Percentiles rank a stretch among this genome's conserved stretches.
Evolutionary conservation across 176 grass and related monocot genomes (phyloP).

Genomic region (Musa itinerans): DNA sequence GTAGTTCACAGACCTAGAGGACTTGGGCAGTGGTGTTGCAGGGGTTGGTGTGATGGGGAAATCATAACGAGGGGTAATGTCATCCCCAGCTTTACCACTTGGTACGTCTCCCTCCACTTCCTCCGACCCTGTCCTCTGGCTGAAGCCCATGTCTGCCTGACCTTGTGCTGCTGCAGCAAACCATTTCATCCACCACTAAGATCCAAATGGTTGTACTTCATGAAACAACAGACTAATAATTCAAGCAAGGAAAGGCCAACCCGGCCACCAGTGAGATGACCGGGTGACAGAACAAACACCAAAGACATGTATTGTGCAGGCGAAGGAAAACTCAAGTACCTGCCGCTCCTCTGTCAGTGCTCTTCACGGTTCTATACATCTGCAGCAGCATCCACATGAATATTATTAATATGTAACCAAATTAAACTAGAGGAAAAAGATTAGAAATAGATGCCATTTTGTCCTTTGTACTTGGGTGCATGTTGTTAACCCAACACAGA

Average conservation of each 20-base stretch:
- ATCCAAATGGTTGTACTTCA: conserved; percentile 29
- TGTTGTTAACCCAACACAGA: neutral
- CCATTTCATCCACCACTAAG: conserved; percentile 12
- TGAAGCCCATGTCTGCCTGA: conserved; percentile 29
- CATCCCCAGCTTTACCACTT: conserved; percentile 1
- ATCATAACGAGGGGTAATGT: neutral
- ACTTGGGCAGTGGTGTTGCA: conserved; percentile 12
- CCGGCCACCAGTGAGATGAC: conserved; percentile 4
- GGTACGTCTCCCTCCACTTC: conserved; percentile 33
- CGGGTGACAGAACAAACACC: neutral
- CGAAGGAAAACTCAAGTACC: neutral
- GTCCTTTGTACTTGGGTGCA: conserved; percentile 2
- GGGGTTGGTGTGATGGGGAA: neutral
- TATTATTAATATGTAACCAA: neutral
- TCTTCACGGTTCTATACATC: conserved; percentile 25
- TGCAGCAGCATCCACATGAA: neutral
- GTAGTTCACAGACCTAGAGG: neutral
- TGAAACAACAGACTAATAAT: conserved; percentile 29
- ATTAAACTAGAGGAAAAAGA: neutral
- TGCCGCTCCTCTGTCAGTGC: conserved; percentile 8
- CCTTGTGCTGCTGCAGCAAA: conserved; percentile 27
- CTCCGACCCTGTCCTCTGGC: conserved; percentile 15
- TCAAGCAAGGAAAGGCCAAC: conserved; percentile 23
- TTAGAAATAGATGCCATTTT: neutral
- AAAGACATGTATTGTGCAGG: conserved; percentile 1